These are phyloP conservation scores for Gossypium gossypioides DNA, from an alignment of 441 rosid species.

Conservation along the genomic window DNA sequence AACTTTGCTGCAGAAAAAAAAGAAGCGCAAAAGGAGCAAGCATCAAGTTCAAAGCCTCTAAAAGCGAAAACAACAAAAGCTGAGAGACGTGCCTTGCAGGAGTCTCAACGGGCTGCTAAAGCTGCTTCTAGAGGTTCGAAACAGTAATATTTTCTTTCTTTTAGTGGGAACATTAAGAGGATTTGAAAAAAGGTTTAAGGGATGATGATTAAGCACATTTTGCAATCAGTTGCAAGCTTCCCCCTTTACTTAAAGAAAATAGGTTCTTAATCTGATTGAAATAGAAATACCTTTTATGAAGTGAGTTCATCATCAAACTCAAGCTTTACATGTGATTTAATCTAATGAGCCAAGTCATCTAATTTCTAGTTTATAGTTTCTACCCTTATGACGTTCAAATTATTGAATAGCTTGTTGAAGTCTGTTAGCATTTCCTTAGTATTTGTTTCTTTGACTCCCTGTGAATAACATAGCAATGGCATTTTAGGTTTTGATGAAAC, in stretches of 20 bases:
- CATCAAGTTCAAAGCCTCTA: conserved; percentile 29
- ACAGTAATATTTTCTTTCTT: not conserved
- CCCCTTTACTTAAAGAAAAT: not conserved
- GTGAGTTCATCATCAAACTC: not conserved
- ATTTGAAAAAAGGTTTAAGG: not conserved
- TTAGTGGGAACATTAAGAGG: not conserved
- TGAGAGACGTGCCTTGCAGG: conserved; percentile 82
- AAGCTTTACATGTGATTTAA: not conserved
- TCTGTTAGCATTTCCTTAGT: not conserved
- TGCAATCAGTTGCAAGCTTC: not conserved
- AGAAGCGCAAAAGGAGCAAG: conserved; percentile 28
- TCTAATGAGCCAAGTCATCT: not conserved
- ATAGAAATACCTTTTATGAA: not conserved
- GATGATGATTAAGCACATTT: not conserved
- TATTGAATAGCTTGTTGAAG: conserved; percentile 6
- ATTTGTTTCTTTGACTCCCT: not conserved
- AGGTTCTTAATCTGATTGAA: not conserved
- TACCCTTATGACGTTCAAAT: not conserved
- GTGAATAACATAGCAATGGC: not conserved
- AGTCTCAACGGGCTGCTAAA: conserved; percentile 74
- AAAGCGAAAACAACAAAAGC: conserved; percentile 70
- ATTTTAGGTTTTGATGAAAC: not conserved
- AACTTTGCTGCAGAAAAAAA: conserved; percentile 34
- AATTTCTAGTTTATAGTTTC: not conserved
- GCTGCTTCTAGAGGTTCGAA: conserved; percentile 65